phyloP scores from a whole-genome alignment of 345 rosid genomes.

The Arabidopsis arenosa region DNA sequence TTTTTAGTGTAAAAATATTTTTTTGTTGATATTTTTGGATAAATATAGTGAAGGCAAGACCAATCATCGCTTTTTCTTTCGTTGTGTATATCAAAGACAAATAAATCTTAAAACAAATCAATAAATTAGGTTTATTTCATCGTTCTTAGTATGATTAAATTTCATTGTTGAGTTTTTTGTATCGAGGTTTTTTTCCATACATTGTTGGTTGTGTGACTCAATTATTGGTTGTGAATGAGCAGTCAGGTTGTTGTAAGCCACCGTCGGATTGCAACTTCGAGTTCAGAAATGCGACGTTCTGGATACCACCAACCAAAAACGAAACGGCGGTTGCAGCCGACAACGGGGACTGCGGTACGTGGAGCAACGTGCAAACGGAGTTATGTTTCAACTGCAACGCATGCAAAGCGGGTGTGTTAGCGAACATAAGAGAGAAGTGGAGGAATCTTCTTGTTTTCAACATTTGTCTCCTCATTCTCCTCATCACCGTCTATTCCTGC shows the following conservation, averaged over 20 bases:
- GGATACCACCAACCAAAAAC: conserved; percentile 43
- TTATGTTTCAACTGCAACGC: conserved; percentile 68
- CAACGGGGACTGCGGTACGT: conserved; percentile 51
- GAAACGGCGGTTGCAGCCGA: conserved; percentile 1
- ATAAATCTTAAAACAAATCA: too few species aligned
- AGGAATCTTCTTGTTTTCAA: conserved; percentile 48
- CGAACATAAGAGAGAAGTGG: conserved; percentile 54
- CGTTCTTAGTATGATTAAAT: background rate
- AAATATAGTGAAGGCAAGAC: background rate
- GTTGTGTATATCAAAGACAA: too few species aligned
- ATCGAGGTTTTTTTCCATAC: too few species aligned
- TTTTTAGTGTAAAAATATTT: background rate
- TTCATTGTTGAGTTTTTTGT: background rate
- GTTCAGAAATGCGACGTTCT: conserved; percentile 51
- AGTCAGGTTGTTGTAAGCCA: conserved; percentile 85
- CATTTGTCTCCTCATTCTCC: conserved; percentile 36
- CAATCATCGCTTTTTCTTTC: background rate
- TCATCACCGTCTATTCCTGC: conserved; percentile 42
- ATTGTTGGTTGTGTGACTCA: background rate
- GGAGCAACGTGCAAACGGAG: conserved; percentile 56
- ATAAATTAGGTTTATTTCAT: too few species aligned
- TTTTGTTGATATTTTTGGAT: background rate
- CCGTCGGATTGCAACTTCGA: conserved; percentile 58
- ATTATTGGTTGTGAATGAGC: conserved; percentile 17
- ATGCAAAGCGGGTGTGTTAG: conserved; percentile 63